Base-by-base conservation (phyloP, 202 grass and related monocot species). In the Sporobolus alterniflorus region DNA sequence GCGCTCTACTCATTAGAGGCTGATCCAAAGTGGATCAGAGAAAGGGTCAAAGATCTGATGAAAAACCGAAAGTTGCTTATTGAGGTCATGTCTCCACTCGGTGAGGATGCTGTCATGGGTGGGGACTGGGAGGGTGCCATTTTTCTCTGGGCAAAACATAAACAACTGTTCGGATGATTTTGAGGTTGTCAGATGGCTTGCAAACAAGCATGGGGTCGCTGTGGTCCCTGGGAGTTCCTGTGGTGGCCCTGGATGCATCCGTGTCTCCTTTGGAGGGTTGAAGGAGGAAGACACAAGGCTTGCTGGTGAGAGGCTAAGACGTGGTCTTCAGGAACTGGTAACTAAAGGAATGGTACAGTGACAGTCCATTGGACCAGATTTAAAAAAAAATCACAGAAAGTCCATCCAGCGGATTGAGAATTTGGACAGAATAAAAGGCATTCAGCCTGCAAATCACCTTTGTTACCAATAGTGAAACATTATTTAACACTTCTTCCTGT, bases 71-170 rank as follows among this genome's bases (percentile, higher is more conserved):
- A 94, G 49, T 8, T 99, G 82, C 87, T 96, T 20, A 76, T 84
- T 39, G 77, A 94, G 9, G 93, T 93, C 21, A 63, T 99, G 67
- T 88, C 89, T 50, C 93, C 97, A 10, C 91, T 96, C 1, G 97
- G 97, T 11, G 67, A 92, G 84, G 91, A 78, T 16, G 49, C 71
- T 47, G 87, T 99, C 17, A 99, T 77, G 77, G 97, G 97, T 43
- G 97, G 97, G 39, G n/a, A n/a, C n/a, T n/a, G n/a, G n/a, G 89
- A 99, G 76, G 97, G 93, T 25, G 97, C 97, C 26, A 92, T 99
- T 41, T 99, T 96, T 74, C 91, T 99, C 31, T 99, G 97, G 97
- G 93, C 91, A 14, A 99, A 96, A 44, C 88, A n/a, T 99, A 9
- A 93, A 96, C 8, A 86, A 82, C 36, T 94, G 71, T 42, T 76